Base-by-base conservation (phyloP, 2,329 filamentous ascomycete genomes). In the Sporothrix humicola region DNA sequence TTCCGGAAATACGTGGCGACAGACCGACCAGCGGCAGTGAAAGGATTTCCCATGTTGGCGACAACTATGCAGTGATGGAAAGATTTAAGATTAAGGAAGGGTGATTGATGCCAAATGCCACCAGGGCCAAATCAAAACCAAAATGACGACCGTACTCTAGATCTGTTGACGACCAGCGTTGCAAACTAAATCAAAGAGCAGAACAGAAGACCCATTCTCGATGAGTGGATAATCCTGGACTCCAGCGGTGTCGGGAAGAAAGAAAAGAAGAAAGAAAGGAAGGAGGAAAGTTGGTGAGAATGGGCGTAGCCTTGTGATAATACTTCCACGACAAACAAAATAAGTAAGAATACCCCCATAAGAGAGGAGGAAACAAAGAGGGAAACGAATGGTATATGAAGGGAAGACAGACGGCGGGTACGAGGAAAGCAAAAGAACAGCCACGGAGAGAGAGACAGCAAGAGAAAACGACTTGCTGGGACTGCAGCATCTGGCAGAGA, bases 1-100 rank as follows among this genome's bases (percentile, higher is more conserved):
- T 76, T 69, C 52, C 69, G 73, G 50, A 69, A 69, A 54, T 77
- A 77, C 7, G 58, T 73, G 44, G 58, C 71, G 13, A 77, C 46
- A 1, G 56, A 54, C 26, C 72, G 71, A n/a, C 75, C 71, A 13
- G 72, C 52, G 59, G 52, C 37, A 20, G 68, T 66, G 46, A 74
- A 69, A 2, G 73, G 73, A 17, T 73, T 74, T 59, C 20, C 17
- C 71, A 73, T 72, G 31, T 17, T 66, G 66, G 4, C 23, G 42
- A 15, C 5, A 2, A 3, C 12, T 15, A 46, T 20, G 42, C 12
- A 13, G 17, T 6, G 61, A 48, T 23, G n/a, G 31, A 61, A 42
- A 23, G 23, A 13, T 46, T 59, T 8, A 61, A 52, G 5, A 20
- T 72, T 23, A 17, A 20, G 58, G 54, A 56, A 42, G 17, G 42